Evolutionary conservation across 805 yeast genomes (phyloP).

Genomic region (Zygoascus bituminiphila): DNA sequence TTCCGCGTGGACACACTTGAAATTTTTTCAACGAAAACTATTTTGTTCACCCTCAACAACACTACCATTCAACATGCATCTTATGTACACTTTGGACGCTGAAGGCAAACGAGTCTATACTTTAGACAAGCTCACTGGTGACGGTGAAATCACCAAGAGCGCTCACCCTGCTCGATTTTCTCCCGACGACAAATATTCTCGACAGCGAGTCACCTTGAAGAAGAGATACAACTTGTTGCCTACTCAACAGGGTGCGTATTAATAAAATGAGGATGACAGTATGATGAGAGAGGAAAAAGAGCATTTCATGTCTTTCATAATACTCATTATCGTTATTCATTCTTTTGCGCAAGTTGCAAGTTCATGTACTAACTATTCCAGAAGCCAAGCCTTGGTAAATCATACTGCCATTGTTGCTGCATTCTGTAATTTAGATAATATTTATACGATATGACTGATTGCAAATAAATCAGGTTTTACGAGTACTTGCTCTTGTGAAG

Average conservation of each 20-base stretch:
- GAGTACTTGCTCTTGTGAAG: no score
- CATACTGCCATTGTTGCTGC: neutral
- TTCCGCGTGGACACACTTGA: no score
- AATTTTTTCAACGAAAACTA: neutral
- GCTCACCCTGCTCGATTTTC: conserved; percentile 99
- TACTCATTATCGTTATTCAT: neutral
- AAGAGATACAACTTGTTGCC: conserved; percentile 87
- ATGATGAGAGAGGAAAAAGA: no score
- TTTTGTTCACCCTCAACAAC: neutral
- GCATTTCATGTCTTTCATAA: no score
- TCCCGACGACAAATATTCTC: conserved; percentile 98
- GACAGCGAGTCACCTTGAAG: conserved; percentile 97
- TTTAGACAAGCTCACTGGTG: conserved; percentile 66
- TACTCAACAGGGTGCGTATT: conserved; percentile 48
- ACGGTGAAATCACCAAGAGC: conserved; percentile 93
- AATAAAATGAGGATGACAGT: no score
- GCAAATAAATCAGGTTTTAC: no score
- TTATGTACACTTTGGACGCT: conserved; percentile 92
- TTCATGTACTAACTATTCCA: neutral
- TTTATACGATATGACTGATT: neutral
- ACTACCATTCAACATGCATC: conserved; percentile 63
- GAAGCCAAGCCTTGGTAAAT: conserved; percentile 16
- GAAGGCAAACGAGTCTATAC: conserved; percentile 97
- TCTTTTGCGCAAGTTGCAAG: neutral
- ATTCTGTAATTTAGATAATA: neutral